Base-by-base conservation (phyloP, 805 yeast genomes). In the Kodamaea nitidulidarum region DNA sequence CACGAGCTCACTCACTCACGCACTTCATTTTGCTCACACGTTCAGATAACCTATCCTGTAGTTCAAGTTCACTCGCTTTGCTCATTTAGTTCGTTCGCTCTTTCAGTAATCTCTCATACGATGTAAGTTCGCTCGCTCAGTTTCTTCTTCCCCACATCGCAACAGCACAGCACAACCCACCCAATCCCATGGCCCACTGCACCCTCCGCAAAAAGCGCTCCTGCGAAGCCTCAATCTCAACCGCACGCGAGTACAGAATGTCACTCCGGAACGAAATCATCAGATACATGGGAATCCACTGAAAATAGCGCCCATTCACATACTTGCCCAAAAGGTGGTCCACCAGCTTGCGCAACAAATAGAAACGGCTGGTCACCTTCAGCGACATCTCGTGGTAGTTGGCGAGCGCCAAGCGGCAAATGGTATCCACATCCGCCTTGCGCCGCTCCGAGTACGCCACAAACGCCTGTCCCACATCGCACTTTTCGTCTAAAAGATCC, bases 231-330 rank as follows among this genome's bases (percentile, higher is more conserved):
- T 78, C 78, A 25, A 71, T 67, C 7, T 57, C 56, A 9, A 85
- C 69, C 1, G 95, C 95, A 38, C 70, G 67, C 1, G 88, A 74
- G 54, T 90, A 90, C 7, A 84, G 69, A 24, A 88, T 81, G 55
- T 90, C 96, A 5, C 81, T 78, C 45, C 95, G 70, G 65, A 90
- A 90, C 1, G 95, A 83, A 2, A 90, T 86, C 97, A 90, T 88
- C 7, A 95, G 81, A 60, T 90, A 90, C 51, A 90, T 65, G 1
- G 96, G 96, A 22, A 88, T 62, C 95, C 96, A 86, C 26, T 56
- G 60, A 41, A 64, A 58, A 4, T 50, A 47, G 16, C 32, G 35
- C 14, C 78, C 81, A 41, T 80, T 80, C 17, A 80, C 60, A 8
- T 71, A 45, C 35, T 71, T 73, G 7, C 88, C 82, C 39, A 90